Base-by-base conservation (phyloP, 139 green algal species). In the Auxenochlorella pyrenoidosa region DNA sequence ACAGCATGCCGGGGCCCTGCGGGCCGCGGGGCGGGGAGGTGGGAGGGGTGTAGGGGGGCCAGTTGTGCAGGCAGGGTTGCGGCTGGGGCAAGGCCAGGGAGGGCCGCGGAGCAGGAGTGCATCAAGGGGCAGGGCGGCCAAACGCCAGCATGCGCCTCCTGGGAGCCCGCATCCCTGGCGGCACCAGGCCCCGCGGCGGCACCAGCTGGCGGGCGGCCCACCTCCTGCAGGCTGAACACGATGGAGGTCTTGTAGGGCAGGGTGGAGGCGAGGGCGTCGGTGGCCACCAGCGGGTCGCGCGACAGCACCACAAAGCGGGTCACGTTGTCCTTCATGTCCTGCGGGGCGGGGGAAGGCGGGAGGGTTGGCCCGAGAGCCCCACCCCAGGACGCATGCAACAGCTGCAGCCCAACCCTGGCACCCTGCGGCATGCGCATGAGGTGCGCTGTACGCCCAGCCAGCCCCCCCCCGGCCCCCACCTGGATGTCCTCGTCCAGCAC, bases 251-350 rank as follows among this genome's bases (percentile, higher is more conserved):
- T 98, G 90, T 91, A 96, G 26, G 47, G 68, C 43, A 44, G 51
- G 0, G n/a, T 13, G 26, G 21, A 47, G 40, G 83, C 73, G 24
- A 66, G 43, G 16, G 54, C 75, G 38, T 94, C 91, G 12, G n/a
- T 79, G 36, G 83, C 90, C 19, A 98, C 87, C 32, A 97, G 76
- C 5, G 97, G 97, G 77, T 99, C 97, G 19, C 97, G 90, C 0
- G 95, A 94, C 12, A 99, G 93, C 83, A 97, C 95, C 41, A 99
- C 93, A 93, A 99, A 99, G 73, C 98, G 94, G 1, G 96, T 98
- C 54, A 98, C 91, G 82, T 98, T 98, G 89, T 97, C 95, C 76
- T 94, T 94, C 34, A 95, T 95, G 91, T 99, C 97, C 89, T 97
- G 93, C 75, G 40, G 41, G 58, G 8, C 0, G 32, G 60, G 40